Evolutionary conservation across 1,284 basidiomycete species (phyloP), one percentile per base, ranked within the genome.

Genomic region (Erythrobasidium hasegawianum): DNA sequence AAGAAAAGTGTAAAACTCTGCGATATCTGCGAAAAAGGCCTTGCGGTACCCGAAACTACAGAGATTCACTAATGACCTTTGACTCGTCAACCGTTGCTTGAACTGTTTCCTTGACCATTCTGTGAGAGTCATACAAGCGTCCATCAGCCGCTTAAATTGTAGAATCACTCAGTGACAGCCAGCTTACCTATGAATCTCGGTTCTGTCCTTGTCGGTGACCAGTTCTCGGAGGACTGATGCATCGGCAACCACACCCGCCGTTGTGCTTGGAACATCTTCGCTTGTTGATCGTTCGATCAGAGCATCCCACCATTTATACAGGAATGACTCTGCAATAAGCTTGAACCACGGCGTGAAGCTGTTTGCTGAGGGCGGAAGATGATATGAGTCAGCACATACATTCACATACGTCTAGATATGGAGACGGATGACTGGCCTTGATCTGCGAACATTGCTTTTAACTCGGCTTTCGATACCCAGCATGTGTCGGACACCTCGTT

Each of bases 311-410:
- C 96, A 98, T 14, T 90, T 91, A 77, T 95, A 97, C 57, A 99
- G 83, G 79, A 97, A 97, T 76, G 96, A 90, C 8, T 93, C 85
- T 1, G 92, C 93, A 74, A 99, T 98, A 47, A 99, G 85, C 78
- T 93, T 92, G 85, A 99, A 99, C 96, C 96, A 99, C 0, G 96
- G 96, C 2, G 96, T 99, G 78, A 99, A 98, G 0, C 84, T 84
- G 75, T 89, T 88, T 45, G 80, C 91, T 95, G 75, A 14, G 41
- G 64, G 38, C 1, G n/a, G n/a, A n/a, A 40, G 16, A 41, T 56
- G 26, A 50, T 64, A 33, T 43, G 13, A 24, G n/a, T 18, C 1
- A 1, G 29, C 20, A 54, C 3, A n/a, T 16, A 24, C 45, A 27
- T 22, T 18, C 9, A 24, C 7, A 39, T 16, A n/a, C 38, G 49